These are phyloP conservation scores for Lichtheimia corymbifera DNA, from an alignment of 371 early-diverging fungal species.

Conservation along the genomic window DNA sequence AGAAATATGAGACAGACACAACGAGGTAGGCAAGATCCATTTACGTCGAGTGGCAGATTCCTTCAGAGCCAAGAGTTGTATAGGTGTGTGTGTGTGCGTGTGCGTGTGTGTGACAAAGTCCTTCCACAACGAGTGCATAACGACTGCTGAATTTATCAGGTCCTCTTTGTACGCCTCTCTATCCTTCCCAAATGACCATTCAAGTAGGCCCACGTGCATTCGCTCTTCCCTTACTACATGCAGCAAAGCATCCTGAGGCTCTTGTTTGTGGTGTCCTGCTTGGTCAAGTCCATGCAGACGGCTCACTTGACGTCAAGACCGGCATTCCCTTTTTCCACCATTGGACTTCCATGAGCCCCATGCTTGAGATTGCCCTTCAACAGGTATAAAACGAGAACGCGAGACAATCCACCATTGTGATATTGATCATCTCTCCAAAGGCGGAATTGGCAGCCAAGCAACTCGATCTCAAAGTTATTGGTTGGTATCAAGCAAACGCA, in stretches of 20 bases:
- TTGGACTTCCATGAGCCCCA: conserved; percentile 74
- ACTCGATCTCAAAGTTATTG: conserved; percentile 53
- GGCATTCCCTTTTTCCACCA: conserved; percentile 82
- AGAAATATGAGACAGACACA: no score
- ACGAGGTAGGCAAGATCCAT: no score
- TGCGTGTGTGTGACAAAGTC: no score
- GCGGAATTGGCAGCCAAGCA: conserved; percentile 53
- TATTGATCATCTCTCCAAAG: conserved; percentile 22
- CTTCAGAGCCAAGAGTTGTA: no score
- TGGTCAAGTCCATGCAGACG: conserved; percentile 40
- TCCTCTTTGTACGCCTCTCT: no score
- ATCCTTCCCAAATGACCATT: conserved; percentile 3
- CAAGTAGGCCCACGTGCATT: conserved; percentile 61
- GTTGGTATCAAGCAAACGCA: conserved; percentile 67
- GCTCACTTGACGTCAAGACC: conserved; percentile 46
- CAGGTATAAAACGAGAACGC: conserved; percentile 48
- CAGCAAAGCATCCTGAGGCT: conserved; percentile 76
- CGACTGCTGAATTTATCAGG: no score
- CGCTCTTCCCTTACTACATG: conserved; percentile 74
- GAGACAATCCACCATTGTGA: background rate
- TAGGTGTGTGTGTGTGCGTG: no score
- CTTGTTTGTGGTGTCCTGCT: conserved; percentile 73
- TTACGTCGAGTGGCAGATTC: no score
- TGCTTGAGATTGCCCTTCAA: conserved; percentile 77
- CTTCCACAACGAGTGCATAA: no score